Evolutionary conservation across 495 filamentous ascomycete genomes (phyloP).

Genomic region (Daldinia caldariorum): DNA sequence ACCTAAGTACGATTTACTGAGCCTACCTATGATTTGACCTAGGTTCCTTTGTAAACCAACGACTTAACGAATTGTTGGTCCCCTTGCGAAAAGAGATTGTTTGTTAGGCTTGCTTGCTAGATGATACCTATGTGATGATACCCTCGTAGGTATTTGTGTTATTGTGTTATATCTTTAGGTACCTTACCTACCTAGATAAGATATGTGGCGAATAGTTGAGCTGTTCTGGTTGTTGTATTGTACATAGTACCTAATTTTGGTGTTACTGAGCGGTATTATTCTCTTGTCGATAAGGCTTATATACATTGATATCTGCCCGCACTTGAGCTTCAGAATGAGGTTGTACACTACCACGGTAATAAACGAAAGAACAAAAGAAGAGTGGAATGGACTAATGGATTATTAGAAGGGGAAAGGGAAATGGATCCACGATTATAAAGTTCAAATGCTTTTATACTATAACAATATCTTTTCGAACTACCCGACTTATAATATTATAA

Average conservation of each 20-base stretch:
- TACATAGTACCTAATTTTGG: background rate
- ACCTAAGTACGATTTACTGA: background rate
- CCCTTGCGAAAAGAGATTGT: background rate
- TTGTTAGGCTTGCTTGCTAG: background rate
- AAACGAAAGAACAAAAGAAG: background rate
- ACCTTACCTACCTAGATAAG: too few relatives aligned
- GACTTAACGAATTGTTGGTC: background rate
- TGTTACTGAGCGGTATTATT: slow-evolving; percentile 3
- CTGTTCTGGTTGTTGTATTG: too few relatives aligned
- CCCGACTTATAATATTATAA: too few relatives aligned
- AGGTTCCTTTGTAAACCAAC: background rate
- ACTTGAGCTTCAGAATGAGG: background rate
- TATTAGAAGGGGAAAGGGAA: too few relatives aligned
- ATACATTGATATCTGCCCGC: background rate
- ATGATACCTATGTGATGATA: slow-evolving; percentile 8
- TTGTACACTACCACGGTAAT: background rate
- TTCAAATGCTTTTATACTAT: too few relatives aligned
- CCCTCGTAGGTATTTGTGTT: too few relatives aligned
- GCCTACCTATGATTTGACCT: background rate
- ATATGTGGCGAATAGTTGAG: slow-evolving; percentile 1
- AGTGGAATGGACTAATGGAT: too few relatives aligned
- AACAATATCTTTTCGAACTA: too few relatives aligned
- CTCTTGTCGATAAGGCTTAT: background rate
- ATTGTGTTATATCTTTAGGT: background rate
- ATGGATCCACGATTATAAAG: too few relatives aligned